Conservation (phyloP, 441 rosid species). For the Croton setiger region DNA sequence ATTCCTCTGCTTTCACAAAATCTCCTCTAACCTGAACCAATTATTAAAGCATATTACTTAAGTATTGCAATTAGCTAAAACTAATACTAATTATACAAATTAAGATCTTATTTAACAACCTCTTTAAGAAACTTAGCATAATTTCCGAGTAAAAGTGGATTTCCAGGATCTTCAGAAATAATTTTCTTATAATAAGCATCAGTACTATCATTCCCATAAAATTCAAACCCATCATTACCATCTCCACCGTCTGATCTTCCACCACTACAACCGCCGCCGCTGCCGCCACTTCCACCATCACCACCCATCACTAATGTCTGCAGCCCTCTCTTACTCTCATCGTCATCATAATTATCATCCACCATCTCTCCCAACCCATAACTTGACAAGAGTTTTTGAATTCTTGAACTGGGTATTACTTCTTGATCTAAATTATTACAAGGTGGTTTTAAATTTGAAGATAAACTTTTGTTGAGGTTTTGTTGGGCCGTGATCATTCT, state of each 20-base stretch:
- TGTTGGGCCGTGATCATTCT: conserved; percentile 13
- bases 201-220: conserved; percentile 36
- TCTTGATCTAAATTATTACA: conserved; percentile 5
- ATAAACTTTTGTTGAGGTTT: conserved; percentile 17
- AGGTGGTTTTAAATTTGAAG: background rate
- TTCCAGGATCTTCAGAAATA: conserved; percentile 50
- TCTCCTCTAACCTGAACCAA: conserved; percentile 45
- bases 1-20: conserved; percentile 54
- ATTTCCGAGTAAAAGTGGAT: conserved; percentile 53
- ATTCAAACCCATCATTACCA: conserved; percentile 38
- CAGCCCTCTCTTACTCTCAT: conserved; percentile 7
- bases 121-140: conserved; percentile 66
- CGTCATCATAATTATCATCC: conserved; percentile 19
- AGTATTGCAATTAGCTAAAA: background rate
- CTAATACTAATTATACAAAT: background rate
- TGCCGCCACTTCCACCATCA: conserved; percentile 30
- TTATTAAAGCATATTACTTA: background rate
- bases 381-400: conserved; percentile 37
- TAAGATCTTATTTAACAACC: conserved; percentile 22
- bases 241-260: conserved; percentile 24
- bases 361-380: conserved; percentile 39
- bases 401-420: conserved; percentile 17
- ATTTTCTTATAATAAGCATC: conserved; percentile 52
- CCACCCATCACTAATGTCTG: conserved; percentile 34
- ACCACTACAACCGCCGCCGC: conserved; percentile 19